Base-by-base conservation (phyloP, 257 asterid species). In the Solanum corneliomulleri region DNA sequence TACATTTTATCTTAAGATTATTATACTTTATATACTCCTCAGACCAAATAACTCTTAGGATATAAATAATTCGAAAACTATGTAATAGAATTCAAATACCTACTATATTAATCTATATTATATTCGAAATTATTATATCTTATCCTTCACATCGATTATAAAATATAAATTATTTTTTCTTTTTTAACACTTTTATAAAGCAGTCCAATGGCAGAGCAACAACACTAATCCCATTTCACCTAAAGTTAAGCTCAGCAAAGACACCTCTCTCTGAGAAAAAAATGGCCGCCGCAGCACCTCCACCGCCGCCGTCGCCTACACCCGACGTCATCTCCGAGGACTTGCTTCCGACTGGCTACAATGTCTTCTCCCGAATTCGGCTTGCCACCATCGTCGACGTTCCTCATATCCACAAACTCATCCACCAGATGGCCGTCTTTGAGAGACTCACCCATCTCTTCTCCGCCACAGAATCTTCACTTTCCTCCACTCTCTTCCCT, bases 231-330 rank as follows among this genome's bases (percentile, higher is more conserved):
- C 83, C 37, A 44, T 23, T 39, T 7, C 12, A 13, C 82, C 82
- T n/a, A 11, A 75, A 44, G 1, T 78, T 15, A 18, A 78, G 16
- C 84, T 45, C 66, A 27, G 15, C 84, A 27, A 27, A 27, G 4
- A 9, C 21, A 9, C 29, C 29, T 8, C 3, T 25, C 1, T 15
- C 74, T 58, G 2, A 41, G 12, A 62, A 58, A 68, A 83, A 37
- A 86, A 90, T 90, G 93, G 92, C 92, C 20, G 94, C 92, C 35
- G 92, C 94, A 13, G 92, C 92, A 9, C 90, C 90, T 9, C 93
- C 94, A 0, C 92, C 93, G 3, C 81, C 90, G 1, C 93, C 92
- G 11, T 64, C 89, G 20, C 87, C 90, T 7, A 89, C 89, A 1
- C 88, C 90, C 69, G 39, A 68, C 56, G 82, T 80, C 27, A 74